phyloP scores from a whole-genome alignment of 2,329 filamentous ascomycete genomes.

The Trichoderma guizhouense region DNA sequence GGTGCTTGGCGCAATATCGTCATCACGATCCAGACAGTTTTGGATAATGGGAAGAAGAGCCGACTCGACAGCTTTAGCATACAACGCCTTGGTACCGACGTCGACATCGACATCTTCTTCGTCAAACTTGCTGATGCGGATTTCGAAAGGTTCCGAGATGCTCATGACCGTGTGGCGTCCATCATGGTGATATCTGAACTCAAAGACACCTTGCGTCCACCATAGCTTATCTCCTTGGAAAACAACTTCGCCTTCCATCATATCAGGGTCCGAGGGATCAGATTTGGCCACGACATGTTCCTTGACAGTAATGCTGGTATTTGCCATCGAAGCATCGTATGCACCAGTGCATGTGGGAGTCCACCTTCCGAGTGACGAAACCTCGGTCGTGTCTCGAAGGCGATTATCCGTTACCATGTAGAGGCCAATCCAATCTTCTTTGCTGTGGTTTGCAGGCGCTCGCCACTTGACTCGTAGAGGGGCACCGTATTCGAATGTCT shows the following conservation, averaged over 20 bases:
- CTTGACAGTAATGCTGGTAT: slow-evolving; percentile 70
- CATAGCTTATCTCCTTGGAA: slow-evolving; percentile 93
- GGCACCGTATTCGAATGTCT: slow-evolving; percentile 83
- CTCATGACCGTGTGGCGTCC: slow-evolving; percentile 92
- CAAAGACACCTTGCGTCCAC: slow-evolving; percentile 96
- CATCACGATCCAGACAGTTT: slow-evolving; percentile 90
- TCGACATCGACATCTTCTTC: slow-evolving; percentile 69
- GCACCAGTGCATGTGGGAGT: slow-evolving; percentile 71
- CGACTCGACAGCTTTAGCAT: slow-evolving; percentile 69
- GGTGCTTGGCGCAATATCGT: slow-evolving; percentile 80
- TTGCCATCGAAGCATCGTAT: slow-evolving; percentile 72
- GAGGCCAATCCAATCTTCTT: slow-evolving; percentile 91
- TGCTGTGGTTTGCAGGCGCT: slow-evolving; percentile 81
- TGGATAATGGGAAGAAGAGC: slow-evolving; percentile 78
- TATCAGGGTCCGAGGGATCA: slow-evolving; percentile 53
- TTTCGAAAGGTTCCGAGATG: slow-evolving; percentile 89
- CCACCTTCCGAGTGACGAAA: slow-evolving; percentile 88
- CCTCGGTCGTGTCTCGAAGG: slow-evolving; percentile 76
- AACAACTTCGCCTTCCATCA: slow-evolving; percentile 74
- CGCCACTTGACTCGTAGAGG: slow-evolving; percentile 89
- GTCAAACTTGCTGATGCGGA: slow-evolving; percentile 77
- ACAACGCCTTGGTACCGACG: slow-evolving; percentile 55
- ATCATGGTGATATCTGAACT: slow-evolving; percentile 95
- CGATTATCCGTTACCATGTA: slow-evolving; percentile 96
- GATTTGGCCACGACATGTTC: slow-evolving; percentile 57